Percentiles rank a stretch among this genome's conserved stretches.
phyloP scores from a whole-genome alignment of 2,329 filamentous ascomycete genomes.

The Laburnicola sp. region DNA sequence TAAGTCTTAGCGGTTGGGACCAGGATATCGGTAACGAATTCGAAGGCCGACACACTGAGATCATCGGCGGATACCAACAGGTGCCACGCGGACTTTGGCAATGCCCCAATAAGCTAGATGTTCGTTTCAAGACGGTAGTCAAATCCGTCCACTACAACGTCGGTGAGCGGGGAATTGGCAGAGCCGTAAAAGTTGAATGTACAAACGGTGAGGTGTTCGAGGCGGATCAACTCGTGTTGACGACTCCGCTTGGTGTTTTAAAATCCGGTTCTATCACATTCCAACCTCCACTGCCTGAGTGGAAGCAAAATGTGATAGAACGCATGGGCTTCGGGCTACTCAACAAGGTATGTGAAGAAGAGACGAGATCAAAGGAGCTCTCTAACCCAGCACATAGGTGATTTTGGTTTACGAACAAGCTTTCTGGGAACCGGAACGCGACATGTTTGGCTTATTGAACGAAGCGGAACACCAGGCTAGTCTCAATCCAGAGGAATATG shows the following conservation, averaged over 20 bases:
- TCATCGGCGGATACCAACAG: conserved; percentile 91
- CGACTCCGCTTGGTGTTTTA: conserved; percentile 85
- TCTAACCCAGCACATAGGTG: conserved; percentile 51
- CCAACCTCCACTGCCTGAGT: conserved; percentile 82
- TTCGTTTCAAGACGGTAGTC: conserved; percentile 74
- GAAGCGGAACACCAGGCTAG: conserved; percentile 71
- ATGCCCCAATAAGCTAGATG: conserved; percentile 73
- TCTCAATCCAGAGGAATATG: conserved; percentile 77
- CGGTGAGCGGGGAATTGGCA: conserved; percentile 20
- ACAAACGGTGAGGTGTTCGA: conserved; percentile 75
- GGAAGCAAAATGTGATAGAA: conserved; percentile 79
- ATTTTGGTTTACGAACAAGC: conserved; percentile 84
- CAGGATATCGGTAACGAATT: conserved; percentile 98
- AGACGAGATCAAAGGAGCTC: not conserved
- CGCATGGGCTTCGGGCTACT: conserved; percentile 90
- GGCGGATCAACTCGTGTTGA: conserved; percentile 90
- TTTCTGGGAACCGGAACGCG: conserved; percentile 87
- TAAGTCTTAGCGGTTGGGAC: conserved; percentile 92
- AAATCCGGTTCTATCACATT: conserved; percentile 84
- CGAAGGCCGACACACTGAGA: conserved; percentile 90
- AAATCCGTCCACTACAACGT: conserved; percentile 67
- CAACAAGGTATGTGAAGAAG: conserved; percentile 68
- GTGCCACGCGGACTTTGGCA: conserved; percentile 84
- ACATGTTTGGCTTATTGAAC: conserved; percentile 92
- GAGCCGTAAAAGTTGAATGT: conserved; percentile 57